Evolutionary conservation across 1,284 basidiomycete species (phyloP).

Genomic region (Ustilago vetiveriae): DNA sequence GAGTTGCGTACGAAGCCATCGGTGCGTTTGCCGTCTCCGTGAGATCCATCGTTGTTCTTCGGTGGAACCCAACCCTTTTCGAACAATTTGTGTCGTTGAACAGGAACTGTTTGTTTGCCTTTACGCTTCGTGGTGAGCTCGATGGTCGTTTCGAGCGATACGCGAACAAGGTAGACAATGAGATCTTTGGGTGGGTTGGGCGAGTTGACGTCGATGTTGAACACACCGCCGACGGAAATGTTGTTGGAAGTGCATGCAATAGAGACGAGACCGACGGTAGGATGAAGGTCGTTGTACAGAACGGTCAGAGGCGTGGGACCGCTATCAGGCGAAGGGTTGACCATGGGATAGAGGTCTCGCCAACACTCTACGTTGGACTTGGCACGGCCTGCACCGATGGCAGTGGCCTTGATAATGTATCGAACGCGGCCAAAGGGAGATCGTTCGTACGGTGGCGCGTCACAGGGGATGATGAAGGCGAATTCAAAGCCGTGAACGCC

Average conservation of each 20-base stretch:
- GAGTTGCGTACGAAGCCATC: slow-evolving; percentile 60
- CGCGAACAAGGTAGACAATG: slow-evolving; percentile 64
- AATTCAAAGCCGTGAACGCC: slow-evolving; percentile 67
- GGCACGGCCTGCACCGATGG: slow-evolving; percentile 62
- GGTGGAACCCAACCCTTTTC: slow-evolving; percentile 65
- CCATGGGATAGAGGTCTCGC: slow-evolving; percentile 65
- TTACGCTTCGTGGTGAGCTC: slow-evolving; percentile 59
- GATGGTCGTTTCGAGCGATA: slow-evolving; percentile 63
- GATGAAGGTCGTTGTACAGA: slow-evolving; percentile 66
- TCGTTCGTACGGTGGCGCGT: slow-evolving; percentile 64
- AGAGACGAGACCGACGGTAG: slow-evolving; percentile 64
- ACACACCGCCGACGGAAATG: slow-evolving; percentile 65
- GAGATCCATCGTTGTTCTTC: slow-evolving; percentile 54
- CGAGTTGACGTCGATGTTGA: slow-evolving; percentile 66
- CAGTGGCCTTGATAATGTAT: slow-evolving; percentile 66
- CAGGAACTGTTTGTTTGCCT: slow-evolving; percentile 59
- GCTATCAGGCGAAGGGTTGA: slow-evolving; percentile 63
- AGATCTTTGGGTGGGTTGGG: slow-evolving; percentile 61
- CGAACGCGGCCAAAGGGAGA: slow-evolving; percentile 62
- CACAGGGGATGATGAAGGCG: slow-evolving; percentile 65
- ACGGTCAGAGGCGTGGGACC: slow-evolving; percentile 63
- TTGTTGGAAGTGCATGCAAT: slow-evolving; percentile 66
- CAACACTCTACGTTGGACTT: slow-evolving; percentile 62
- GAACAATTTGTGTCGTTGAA: slow-evolving; percentile 63
- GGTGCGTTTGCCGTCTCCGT: slow-evolving; percentile 58